These are phyloP conservation scores for Perkinsus chesapeaki DNA, from an alignment of 169 alveolate species.

Conservation along the genomic window DNA sequence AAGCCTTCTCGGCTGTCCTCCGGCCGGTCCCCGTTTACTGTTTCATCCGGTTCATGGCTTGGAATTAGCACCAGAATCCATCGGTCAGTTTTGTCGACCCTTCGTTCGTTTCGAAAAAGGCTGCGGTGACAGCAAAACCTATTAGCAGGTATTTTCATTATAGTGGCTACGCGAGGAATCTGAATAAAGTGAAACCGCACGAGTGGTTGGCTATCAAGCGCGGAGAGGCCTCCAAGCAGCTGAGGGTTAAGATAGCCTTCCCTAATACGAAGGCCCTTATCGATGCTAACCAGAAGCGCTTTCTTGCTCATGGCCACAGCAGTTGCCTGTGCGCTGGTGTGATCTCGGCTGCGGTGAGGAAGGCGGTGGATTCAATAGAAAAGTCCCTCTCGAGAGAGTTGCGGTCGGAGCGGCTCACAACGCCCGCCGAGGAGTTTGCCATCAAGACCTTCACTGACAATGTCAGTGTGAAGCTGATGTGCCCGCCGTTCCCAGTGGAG, in stretches of 20 bases:
- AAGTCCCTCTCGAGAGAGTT: neutral
- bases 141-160: neutral
- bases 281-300: neutral
- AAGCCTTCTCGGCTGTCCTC: too few species aligned
- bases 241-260: neutral
- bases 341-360: neutral
- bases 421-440: neutral
- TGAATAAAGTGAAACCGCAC: neutral
- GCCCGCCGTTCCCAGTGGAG: neutral
- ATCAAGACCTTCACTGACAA: neutral
- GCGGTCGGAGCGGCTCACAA: neutral
- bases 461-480: neutral
- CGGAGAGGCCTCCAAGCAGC: neutral
- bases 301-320: neutral
- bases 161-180: neutral
- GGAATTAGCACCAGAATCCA: too few species aligned
- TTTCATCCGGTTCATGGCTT: too few species aligned
- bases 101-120: too few species aligned
- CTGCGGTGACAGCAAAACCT: too few species aligned
- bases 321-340: neutral
- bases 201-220: neutral
- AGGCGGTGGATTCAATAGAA: neutral
- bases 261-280: neutral
- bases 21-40: too few species aligned
- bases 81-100: too few species aligned